Evolutionary conservation across 495 filamentous ascomycete genomes (phyloP).

Genomic region (Penicillium subrubescens): DNA sequence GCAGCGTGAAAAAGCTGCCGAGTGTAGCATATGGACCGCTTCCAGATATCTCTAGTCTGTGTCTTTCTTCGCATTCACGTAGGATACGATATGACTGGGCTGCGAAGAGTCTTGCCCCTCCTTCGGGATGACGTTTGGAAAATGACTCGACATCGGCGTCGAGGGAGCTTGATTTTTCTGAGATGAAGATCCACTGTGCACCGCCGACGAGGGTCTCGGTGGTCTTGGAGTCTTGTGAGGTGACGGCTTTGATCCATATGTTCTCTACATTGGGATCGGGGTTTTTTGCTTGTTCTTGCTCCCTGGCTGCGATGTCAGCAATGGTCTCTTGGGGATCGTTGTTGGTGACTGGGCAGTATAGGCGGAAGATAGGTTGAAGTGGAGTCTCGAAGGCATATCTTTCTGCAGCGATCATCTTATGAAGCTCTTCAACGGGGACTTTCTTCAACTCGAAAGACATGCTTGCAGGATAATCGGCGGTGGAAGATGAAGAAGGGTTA

Average conservation of each 20-base stretch:
- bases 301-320: neutral
- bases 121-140: constrained; percentile 7
- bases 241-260: constrained; percentile 8
- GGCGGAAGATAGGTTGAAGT: constrained; percentile 7
- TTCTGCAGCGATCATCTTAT: constrained; percentile 7
- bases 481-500: neutral
- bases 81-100: constrained; percentile 4
- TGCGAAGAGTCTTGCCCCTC: constrained; percentile 10
- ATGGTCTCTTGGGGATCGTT: constrained; percentile 2
- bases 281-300: neutral
- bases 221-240: neutral
- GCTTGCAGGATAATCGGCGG: neutral
- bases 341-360: constrained; percentile 7
- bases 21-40: neutral
- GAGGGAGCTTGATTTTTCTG: neutral
- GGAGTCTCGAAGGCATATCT: constrained; percentile 14
- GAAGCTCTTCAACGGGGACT: neutral
- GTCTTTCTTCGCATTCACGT: neutral
- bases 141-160: neutral
- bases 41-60: neutral
- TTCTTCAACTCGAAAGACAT: neutral
- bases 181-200: constrained; percentile 11
- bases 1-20: constrained; percentile 10
- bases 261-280: neutral
- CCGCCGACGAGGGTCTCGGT: constrained; percentile 2